Base-by-base conservation (phyloP, 2,329 filamentous ascomycete species). In the Onygena corvina region DNA sequence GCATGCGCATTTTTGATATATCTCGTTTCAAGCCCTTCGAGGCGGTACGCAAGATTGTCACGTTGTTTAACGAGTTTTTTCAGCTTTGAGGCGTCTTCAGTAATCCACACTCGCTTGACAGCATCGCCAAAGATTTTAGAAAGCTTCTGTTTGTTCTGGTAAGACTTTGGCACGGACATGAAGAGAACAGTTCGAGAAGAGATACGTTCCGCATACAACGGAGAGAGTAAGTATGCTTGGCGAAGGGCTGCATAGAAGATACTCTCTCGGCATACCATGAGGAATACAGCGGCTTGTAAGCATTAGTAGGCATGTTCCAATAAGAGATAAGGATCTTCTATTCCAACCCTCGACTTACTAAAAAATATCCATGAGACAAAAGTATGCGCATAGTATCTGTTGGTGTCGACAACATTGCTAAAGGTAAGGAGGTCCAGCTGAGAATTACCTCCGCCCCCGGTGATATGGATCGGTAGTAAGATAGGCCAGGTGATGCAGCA, bases 231-330 rank as follows among this genome's bases (percentile, higher is more conserved):
- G 67, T 90, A 94, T 0, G 89, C 89, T 68, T 95, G 89, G 51
- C 89, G 84, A 20, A 95, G 69, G 58, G 92, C 93, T 66, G 94
- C 82, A 66, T 87, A 94, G 73, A 83, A 94, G 58, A 96, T 83
- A 60, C 82, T 83, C 65, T 96, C 90, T 46, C 90, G 80, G 42
- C 86, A 82, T 52, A 96, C 79, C 57, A 86, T 81, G 64, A 87
- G 90, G 61, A 95, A 81, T 50, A 96, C 76, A 62, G 94, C 94
- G 11, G 52, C 61, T 46, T 57, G 49, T 21, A 31, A 14, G 29
- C 7, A 21, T 40, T 40, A 46, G 42, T 7, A 46, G 23, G 5
- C 14, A 29, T 18, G 14, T 16, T 46, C 12, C 23, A 3, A 29
- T 3, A 16, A n/a, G 14, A 23, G 20, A 18, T 23, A 40, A 12